These are phyloP conservation scores for Fusarium sp. DNA, from an alignment of 2,329 filamentous ascomycete genomes.

Conservation along the genomic window DNA sequence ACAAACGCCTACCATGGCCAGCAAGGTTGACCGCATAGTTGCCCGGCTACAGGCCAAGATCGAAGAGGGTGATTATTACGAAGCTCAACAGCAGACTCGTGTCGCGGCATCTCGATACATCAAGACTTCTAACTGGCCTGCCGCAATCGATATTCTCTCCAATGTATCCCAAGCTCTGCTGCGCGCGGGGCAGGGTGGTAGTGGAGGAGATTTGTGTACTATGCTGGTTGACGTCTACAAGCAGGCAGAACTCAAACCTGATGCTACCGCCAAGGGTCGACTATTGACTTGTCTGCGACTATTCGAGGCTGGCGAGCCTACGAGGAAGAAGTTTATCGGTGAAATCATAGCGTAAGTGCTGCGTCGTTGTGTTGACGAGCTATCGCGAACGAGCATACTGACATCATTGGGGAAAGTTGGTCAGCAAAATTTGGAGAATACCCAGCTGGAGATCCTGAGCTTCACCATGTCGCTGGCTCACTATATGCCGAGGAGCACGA, in stretches of 20 bases:
- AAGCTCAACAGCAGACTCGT: constrained; percentile 97
- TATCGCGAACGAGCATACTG: neutral
- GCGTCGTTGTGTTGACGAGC: neutral
- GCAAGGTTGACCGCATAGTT: constrained; percentile 60
- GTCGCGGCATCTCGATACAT: constrained; percentile 94
- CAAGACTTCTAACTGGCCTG: constrained; percentile 83
- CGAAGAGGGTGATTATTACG: constrained; percentile 91
- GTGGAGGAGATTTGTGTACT: constrained; percentile 87
- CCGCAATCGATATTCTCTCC: constrained; percentile 86
- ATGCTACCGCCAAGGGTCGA: constrained; percentile 76
- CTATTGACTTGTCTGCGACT: constrained; percentile 80
- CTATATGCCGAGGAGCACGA: constrained; percentile 94
- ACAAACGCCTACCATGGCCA: constrained; percentile 45
- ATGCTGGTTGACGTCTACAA: constrained; percentile 91
- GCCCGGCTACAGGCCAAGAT: constrained; percentile 83
- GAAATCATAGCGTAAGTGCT: constrained; percentile 77
- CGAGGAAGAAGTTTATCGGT: constrained; percentile 88
- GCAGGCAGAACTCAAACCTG: constrained; percentile 81
- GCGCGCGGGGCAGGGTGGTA: constrained; percentile 91
- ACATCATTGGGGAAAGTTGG: constrained; percentile 62
- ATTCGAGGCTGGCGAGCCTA: constrained; percentile 85
- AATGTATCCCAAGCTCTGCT: constrained; percentile 86
- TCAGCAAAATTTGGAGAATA: constrained; percentile 85
- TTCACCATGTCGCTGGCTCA: constrained; percentile 90
- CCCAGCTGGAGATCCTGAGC: constrained; percentile 89